Evolutionary conservation across 441 rosid species (phyloP).

Genomic region (Hura crepitans): DNA sequence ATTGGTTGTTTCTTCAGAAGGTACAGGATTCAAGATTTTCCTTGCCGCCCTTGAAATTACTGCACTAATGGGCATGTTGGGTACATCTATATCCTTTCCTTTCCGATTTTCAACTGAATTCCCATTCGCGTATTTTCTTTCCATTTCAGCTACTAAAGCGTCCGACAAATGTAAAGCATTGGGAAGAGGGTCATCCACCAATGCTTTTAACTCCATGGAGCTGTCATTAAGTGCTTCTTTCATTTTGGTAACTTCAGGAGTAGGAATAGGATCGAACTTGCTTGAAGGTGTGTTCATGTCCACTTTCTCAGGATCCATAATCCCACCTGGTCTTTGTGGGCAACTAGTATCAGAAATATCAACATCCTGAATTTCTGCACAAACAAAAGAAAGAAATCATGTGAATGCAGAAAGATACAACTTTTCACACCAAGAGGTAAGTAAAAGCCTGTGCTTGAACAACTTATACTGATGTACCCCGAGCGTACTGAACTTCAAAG

Average conservation of each 20-base stretch:
- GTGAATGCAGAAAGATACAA: background rate
- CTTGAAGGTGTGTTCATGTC: constrained; percentile 8
- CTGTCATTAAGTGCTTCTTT: constrained; percentile 39
- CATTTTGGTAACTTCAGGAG: constrained; percentile 34
- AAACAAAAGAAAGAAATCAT: background rate
- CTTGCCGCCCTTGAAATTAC: constrained; percentile 14
- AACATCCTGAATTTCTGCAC: constrained; percentile 24
- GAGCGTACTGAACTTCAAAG: background rate
- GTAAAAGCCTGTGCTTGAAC: background rate
- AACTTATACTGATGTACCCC: background rate
- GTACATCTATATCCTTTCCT: constrained; percentile 3
- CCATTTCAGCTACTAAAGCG: constrained; percentile 24
- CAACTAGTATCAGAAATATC: constrained; percentile 10
- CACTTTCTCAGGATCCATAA: constrained; percentile 23
- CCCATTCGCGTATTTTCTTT: constrained; percentile 6
- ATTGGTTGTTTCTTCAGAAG: constrained; percentile 11
- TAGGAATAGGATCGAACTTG: constrained; percentile 17
- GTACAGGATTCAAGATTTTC: constrained; percentile 20
- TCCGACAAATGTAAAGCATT: constrained; percentile 32
- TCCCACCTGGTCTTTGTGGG: constrained; percentile 21
- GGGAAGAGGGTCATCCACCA: constrained; percentile 51
- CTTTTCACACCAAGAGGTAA: background rate
- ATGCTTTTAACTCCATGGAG: constrained; percentile 34
- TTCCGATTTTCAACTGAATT: constrained; percentile 3
- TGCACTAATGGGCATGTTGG: constrained; percentile 16